Evolutionary conservation across 805 yeast genomes (phyloP).

Genomic region (Ogataea dorogensis): DNA sequence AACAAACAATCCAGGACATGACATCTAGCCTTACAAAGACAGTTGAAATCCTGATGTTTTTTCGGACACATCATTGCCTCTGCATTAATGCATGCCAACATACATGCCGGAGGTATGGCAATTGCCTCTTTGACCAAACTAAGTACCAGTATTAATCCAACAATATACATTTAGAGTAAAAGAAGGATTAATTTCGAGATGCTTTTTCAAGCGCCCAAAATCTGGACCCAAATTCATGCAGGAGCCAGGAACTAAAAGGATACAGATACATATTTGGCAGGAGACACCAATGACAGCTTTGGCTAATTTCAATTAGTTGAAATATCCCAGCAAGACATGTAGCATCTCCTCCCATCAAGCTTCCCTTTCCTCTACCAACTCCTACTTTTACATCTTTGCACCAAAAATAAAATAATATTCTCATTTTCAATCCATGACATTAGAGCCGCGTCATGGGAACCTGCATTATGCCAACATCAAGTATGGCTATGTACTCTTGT

Average conservation of each 20-base stretch:
- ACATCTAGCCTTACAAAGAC: slow-evolving; percentile 35
- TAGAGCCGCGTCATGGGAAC: slow-evolving; percentile 45
- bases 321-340: no score
- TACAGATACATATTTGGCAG: background rate
- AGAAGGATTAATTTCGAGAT: slow-evolving; percentile 4
- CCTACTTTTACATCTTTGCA: slow-evolving; percentile 5
- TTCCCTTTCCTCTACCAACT: no score
- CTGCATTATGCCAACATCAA: slow-evolving; percentile 57
- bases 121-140: background rate
- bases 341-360: slow-evolving; percentile 4
- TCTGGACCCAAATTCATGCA: background rate
- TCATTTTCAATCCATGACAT: no score
- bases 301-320: background rate
- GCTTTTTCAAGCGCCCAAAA: slow-evolving; percentile 8
- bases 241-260: background rate
- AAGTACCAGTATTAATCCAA: slow-evolving; percentile 2
- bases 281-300: background rate
- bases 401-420: slow-evolving; percentile 2
- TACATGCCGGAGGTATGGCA: slow-evolving; percentile 30
- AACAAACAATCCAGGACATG: slow-evolving; percentile 39
- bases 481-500: slow-evolving; percentile 56
- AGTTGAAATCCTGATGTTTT: slow-evolving; percentile 31
- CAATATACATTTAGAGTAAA: slow-evolving; percentile 6
- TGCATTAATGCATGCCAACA: slow-evolving; percentile 23
- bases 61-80: slow-evolving; percentile 21